Conservation (phyloP, 2,329 filamentous ascomycete species). For the Remersonia thermophila region DNA sequence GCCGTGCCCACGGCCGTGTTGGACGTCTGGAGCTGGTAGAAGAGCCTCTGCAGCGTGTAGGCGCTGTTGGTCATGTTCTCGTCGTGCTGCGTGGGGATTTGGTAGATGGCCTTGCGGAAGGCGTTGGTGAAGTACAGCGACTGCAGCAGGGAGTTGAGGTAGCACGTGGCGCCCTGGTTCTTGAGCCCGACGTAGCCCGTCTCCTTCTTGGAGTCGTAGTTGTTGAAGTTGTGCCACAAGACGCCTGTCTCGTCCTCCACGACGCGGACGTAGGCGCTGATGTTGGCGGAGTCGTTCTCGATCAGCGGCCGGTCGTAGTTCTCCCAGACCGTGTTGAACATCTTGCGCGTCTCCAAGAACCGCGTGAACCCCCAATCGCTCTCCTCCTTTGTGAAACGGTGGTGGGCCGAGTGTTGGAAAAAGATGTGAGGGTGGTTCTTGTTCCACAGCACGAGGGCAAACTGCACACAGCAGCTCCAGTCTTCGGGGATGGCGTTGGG, state of each 20-base stretch:
- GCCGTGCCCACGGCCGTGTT: conserved; percentile 74
- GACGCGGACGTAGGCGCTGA: conserved; percentile 71
- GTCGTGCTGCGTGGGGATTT: conserved; percentile 85
- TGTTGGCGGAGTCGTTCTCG: conserved; percentile 64
- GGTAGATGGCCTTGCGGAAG: conserved; percentile 94
- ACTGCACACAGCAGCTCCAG: conserved; percentile 95
- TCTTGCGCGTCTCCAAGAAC: conserved; percentile 75
- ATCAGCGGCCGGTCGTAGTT: conserved; percentile 56
- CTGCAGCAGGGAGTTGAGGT: conserved; percentile 73
- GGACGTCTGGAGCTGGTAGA: conserved; percentile 88
- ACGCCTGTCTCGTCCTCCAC: conserved; percentile 82
- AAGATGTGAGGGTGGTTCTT: conserved; percentile 81
- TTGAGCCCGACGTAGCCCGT: conserved; percentile 94
- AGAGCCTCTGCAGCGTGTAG: conserved; percentile 84
- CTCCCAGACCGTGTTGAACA: conserved; percentile 72
- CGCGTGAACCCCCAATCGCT: conserved; percentile 98
- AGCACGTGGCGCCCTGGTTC: conserved; percentile 91
- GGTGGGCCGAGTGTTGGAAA: conserved; percentile 71
- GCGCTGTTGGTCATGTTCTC: conserved; percentile 76
- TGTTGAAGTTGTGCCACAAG: conserved; percentile 80
- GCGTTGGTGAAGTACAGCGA: conserved; percentile 81
- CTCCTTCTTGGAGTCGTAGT: conserved; percentile 98
- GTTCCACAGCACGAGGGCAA: conserved; percentile 89
- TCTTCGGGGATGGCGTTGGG: conserved; percentile 66
- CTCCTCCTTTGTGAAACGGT: conserved; percentile 92